These are phyloP conservation scores for Aulographum hederae DNA, from an alignment of 2,329 filamentous ascomycete genomes.

Conservation along the genomic window DNA sequence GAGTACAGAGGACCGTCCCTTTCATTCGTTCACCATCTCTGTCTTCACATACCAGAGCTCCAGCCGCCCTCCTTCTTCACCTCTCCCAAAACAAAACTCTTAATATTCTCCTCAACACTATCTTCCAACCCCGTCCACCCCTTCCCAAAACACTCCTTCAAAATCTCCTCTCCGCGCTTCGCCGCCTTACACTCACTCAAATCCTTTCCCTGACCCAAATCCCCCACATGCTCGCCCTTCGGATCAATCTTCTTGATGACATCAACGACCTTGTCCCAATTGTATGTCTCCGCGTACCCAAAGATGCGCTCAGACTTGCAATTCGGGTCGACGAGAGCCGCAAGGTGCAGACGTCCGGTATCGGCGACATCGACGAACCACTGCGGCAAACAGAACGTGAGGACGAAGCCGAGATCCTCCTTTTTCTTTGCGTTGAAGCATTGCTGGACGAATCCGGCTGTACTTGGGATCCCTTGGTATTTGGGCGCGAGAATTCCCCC, in stretches of 20 bases:
- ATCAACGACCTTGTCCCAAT: conserved; percentile 5
- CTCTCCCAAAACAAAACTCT: no score
- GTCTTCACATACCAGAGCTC: no score
- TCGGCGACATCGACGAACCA: conserved; percentile 8
- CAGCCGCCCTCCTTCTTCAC: no score
- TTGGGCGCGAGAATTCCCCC: conserved; percentile 17
- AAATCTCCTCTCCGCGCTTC: conserved; percentile 1
- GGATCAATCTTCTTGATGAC: conserved; percentile 1
- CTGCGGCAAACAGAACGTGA: background rate
- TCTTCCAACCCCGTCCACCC: background rate
- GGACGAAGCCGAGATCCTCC: conserved; percentile 2
- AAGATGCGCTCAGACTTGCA: conserved; percentile 6
- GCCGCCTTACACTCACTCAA: background rate
- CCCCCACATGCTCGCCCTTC: background rate
- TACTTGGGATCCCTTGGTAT: conserved; percentile 12
- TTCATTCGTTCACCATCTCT: no score
- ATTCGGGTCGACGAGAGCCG: conserved; percentile 3
- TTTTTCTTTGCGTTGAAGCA: conserved; percentile 9
- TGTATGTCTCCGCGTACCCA: conserved; percentile 4
- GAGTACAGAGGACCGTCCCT: no score
- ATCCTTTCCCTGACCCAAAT: background rate
- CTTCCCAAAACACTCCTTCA: conserved; percentile 1
- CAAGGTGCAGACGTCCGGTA: conserved; percentile 8
- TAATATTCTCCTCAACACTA: conserved; percentile 1
- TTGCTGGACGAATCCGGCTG: conserved; percentile 7